Conservation (phyloP, 345 rosid species). For the Dipteronia sinensis region DNA sequence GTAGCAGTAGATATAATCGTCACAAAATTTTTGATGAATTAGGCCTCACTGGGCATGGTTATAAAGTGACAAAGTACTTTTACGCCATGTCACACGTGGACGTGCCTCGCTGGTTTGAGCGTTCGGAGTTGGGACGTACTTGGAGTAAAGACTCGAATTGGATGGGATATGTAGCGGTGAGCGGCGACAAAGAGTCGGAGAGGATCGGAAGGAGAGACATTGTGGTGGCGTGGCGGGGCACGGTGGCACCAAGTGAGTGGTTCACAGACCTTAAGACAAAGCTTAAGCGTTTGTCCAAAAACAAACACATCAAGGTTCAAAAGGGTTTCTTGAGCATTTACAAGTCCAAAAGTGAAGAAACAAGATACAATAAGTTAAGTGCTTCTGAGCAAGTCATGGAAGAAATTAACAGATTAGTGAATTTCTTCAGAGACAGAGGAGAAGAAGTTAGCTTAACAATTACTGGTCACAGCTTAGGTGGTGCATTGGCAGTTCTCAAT, state of each 20-base stretch:
- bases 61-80: slow-evolving; percentile 53
- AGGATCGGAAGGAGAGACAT: slow-evolving; percentile 64
- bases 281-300: slow-evolving; percentile 34
- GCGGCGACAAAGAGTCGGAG: slow-evolving; percentile 41
- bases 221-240: slow-evolving; percentile 69
- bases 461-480: slow-evolving; percentile 67
- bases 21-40: slow-evolving; percentile 52
- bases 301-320: slow-evolving; percentile 47
- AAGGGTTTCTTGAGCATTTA: slow-evolving; percentile 56
- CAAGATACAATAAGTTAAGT: slow-evolving; percentile 55
- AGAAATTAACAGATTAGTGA: slow-evolving; percentile 43
- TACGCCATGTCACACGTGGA: slow-evolving; percentile 70
- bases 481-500: slow-evolving; percentile 60
- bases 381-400: slow-evolving; percentile 66
- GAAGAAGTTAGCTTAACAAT: slow-evolving; percentile 60
- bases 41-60: slow-evolving; percentile 52
- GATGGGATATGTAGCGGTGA: slow-evolving; percentile 67
- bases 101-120: slow-evolving; percentile 59
- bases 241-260: slow-evolving; percentile 70
- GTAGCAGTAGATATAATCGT: slow-evolving; percentile 59
- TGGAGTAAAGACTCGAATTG: slow-evolving; percentile 84
- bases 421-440: slow-evolving; percentile 36
- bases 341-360: slow-evolving; percentile 48
- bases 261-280: slow-evolving; percentile 47
- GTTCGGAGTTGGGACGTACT: slow-evolving; percentile 37